Percentiles rank a stretch among this genome's conserved stretches.
Conservation (phyloP, 345 rosid genomes). For the Populus ilicifolia region DNA sequence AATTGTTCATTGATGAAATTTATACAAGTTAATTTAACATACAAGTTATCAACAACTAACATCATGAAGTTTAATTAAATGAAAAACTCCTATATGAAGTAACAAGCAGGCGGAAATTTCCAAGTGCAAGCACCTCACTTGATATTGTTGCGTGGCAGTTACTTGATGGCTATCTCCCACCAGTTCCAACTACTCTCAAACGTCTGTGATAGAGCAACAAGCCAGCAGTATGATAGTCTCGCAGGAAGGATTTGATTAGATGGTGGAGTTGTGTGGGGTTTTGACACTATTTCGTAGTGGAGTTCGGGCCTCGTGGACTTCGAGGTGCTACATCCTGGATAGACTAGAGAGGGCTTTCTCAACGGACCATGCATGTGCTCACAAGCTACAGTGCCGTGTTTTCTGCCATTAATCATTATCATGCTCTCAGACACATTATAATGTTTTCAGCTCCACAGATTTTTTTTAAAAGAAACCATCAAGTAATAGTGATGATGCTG, state of each 20-base stretch:
- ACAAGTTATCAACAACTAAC: too few relatives aligned
- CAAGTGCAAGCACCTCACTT: neutral
- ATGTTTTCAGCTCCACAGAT: neutral
- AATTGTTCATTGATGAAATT: too few relatives aligned
- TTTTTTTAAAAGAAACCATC: neutral
- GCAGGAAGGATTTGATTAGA: neutral
- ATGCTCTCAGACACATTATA: too few relatives aligned
- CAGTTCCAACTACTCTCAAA: conserved; percentile 31
- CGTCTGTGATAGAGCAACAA: neutral
- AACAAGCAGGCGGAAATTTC: neutral
- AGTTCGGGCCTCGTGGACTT: neutral
- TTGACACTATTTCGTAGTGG: neutral
- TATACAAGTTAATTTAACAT: too few relatives aligned
- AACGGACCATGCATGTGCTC: neutral
- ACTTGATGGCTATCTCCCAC: conserved; percentile 33
- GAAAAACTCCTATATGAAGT: too few relatives aligned
- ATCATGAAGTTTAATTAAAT: too few relatives aligned
- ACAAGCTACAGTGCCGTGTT: neutral
- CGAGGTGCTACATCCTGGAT: neutral
- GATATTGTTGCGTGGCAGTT: conserved; percentile 30
- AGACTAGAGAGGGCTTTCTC: neutral
- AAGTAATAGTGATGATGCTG: neutral
- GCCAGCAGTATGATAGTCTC: neutral
- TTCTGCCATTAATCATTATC: too few relatives aligned
- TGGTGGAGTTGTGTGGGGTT: neutral